phyloP scores from a whole-genome alignment of 2,329 filamentous ascomycete genomes.

The Calonectria honghensis region DNA sequence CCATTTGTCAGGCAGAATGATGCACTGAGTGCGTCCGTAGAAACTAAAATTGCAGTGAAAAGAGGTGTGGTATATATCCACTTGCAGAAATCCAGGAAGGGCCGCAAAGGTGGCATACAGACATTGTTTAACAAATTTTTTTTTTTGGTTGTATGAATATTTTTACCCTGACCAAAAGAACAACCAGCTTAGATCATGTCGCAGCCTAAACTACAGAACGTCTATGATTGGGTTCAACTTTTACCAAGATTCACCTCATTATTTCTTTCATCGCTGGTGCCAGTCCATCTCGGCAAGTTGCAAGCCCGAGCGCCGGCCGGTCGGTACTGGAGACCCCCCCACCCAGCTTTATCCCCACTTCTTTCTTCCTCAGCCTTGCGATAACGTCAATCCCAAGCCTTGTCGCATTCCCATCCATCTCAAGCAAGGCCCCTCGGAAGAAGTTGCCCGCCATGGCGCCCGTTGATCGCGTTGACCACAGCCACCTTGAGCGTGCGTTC shows the following conservation, averaged over 20 bases:
- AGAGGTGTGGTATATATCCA: too few relatives aligned
- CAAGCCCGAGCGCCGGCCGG: background rate
- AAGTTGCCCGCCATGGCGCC: conserved; percentile 62
- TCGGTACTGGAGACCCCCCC: background rate
- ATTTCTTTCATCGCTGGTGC: background rate
- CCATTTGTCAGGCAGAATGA: too few relatives aligned
- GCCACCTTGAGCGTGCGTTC: conserved; percentile 62
- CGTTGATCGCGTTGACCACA: conserved; percentile 62
- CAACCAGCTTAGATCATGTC: too few relatives aligned
- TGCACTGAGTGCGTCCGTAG: too few relatives aligned
- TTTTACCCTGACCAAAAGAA: too few relatives aligned
- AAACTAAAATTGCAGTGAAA: too few relatives aligned
- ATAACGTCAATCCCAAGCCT: conserved; percentile 34
- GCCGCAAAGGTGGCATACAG: too few relatives aligned
- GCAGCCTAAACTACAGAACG: background rate
- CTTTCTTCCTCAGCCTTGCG: conserved; percentile 38
- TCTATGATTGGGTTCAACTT: background rate
- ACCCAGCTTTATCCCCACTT: background rate
- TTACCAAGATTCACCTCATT: background rate
- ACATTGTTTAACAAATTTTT: too few relatives aligned
- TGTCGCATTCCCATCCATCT: background rate
- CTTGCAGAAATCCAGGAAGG: too few relatives aligned
- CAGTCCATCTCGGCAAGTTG: background rate
- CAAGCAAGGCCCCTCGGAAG: background rate
- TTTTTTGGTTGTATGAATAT: too few relatives aligned